These are phyloP conservation scores for Candida buenavistaensis DNA, from an alignment of 1,139 yeast species.

Conservation along the genomic window DNA sequence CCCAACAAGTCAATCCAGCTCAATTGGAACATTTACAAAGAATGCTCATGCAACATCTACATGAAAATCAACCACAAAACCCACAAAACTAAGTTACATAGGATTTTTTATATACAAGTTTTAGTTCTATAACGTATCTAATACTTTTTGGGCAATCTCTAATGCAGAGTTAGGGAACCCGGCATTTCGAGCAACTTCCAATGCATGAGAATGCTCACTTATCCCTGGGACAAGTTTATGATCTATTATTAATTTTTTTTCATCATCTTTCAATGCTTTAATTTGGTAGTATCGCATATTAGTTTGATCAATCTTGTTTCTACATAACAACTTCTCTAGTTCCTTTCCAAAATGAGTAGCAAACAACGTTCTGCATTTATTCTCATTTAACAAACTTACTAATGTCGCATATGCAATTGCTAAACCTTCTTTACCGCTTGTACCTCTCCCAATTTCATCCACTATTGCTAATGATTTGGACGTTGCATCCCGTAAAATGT, in stretches of 20 bases:
- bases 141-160: conserved; percentile 45
- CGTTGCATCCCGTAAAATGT: conserved; percentile 77
- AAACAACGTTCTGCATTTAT: conserved; percentile 75
- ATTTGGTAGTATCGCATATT: conserved; percentile 54
- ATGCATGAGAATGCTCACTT: conserved; percentile 75
- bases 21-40: conserved; percentile 20
- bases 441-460: conserved; percentile 97
- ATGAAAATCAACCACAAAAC: conserved; percentile 11
- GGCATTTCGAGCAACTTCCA: conserved; percentile 80
- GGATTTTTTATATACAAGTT: conserved; percentile 6
- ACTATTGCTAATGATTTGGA: conserved; percentile 75
- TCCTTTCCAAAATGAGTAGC: conserved; percentile 93
- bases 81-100: conserved; percentile 6
- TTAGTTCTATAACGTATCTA: conserved; percentile 16
- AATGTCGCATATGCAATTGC: conserved; percentile 88
- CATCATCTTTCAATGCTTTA: conserved; percentile 28
- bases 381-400: conserved; percentile 51
- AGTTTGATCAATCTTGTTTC: conserved; percentile 26
- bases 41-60: conserved; percentile 15
- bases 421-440: conserved; percentile 85
- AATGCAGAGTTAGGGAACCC: conserved; percentile 76
- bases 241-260: conserved; percentile 44
- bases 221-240: conserved; percentile 72
- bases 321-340: conserved; percentile 34
- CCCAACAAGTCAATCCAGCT: conserved; percentile 15